A percentile compares a stretch with the other conserved stretches of the same genome.
These are phyloP conservation scores for Hanseniaspora nectarophila DNA, from an alignment of 805 yeast species.

Conservation along the genomic window DNA sequence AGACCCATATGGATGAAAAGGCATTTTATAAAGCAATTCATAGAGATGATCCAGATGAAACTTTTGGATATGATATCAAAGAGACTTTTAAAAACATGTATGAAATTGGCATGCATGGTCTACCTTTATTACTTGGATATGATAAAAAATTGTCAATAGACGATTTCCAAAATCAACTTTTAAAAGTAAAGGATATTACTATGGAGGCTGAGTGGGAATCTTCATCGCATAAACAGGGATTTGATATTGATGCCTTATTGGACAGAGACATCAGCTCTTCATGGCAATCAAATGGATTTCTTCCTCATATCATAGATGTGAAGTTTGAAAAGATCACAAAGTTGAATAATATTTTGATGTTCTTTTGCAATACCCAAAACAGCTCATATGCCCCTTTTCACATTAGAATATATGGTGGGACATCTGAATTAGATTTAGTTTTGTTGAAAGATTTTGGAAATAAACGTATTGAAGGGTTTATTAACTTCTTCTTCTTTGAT, in stretches of 20 bases:
- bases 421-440: constrained; percentile 23
- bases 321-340: constrained; percentile 69
- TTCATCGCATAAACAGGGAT: constrained; percentile 62
- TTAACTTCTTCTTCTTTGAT: constrained; percentile 12
- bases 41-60: background rate
- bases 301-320: constrained; percentile 72
- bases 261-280: constrained; percentile 59
- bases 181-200: constrained; percentile 54
- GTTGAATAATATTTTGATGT: constrained; percentile 56
- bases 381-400: constrained; percentile 79
- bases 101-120: background rate
- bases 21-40: background rate
- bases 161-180: background rate
- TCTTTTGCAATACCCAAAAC: constrained; percentile 57
- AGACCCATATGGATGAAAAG: background rate
- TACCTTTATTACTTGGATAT: constrained; percentile 3
- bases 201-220: constrained; percentile 74
- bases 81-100: background rate
- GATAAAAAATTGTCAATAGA: background rate
- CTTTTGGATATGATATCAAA: background rate
- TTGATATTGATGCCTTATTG: constrained; percentile 57
- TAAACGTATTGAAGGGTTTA: constrained; percentile 27
- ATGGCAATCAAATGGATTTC: constrained; percentile 94
- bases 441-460: constrained; percentile 24
- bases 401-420: constrained; percentile 27